These are phyloP conservation scores for Phytophthora crassamura DNA, from an alignment of 352 stramenopile genomes.

Conservation along the genomic window DNA sequence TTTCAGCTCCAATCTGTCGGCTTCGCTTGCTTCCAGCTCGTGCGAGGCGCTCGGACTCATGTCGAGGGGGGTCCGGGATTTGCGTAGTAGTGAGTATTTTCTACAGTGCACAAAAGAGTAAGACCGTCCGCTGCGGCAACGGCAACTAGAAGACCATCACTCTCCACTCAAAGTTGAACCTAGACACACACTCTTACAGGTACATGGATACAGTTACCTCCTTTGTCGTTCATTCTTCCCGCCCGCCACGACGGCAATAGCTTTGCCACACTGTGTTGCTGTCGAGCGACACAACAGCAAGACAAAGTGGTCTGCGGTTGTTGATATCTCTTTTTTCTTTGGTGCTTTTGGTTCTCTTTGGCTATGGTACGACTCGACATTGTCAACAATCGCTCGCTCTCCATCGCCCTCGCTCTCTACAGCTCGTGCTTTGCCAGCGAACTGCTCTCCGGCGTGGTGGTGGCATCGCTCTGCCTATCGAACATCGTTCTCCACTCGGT, in stretches of 20 bases:
- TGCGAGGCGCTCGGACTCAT: neutral
- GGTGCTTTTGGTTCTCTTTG: slow-evolving; percentile 27
- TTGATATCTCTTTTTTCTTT: slow-evolving; percentile 31
- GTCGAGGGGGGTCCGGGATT: neutral
- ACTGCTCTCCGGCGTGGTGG: too few relatives aligned
- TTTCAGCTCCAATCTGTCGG: slow-evolving; percentile 11
- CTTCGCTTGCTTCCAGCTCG: neutral
- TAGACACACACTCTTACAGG: slow-evolving; percentile 23
- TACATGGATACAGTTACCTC: slow-evolving; percentile 22
- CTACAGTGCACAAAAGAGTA: neutral
- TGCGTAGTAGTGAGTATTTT: slow-evolving; percentile 5
- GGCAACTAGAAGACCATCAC: slow-evolving; percentile 12
- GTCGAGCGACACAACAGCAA: too few relatives aligned
- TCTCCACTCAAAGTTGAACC: slow-evolving; percentile 21
- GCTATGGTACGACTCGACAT: slow-evolving; percentile 60
- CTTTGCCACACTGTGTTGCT: slow-evolving; percentile 6
- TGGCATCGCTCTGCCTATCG: too few relatives aligned
- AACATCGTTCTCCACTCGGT: too few relatives aligned
- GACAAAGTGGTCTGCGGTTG: too few relatives aligned
- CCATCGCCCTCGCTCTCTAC: slow-evolving; percentile 14
- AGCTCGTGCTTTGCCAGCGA: too few relatives aligned
- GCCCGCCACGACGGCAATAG: neutral
- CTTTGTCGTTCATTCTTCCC: too few relatives aligned
- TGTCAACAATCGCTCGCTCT: slow-evolving; percentile 47
- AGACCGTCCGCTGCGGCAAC: neutral